phyloP scores from a whole-genome alignment of 345 rosid species.

The Eucalyptus erythrocorys region DNA sequence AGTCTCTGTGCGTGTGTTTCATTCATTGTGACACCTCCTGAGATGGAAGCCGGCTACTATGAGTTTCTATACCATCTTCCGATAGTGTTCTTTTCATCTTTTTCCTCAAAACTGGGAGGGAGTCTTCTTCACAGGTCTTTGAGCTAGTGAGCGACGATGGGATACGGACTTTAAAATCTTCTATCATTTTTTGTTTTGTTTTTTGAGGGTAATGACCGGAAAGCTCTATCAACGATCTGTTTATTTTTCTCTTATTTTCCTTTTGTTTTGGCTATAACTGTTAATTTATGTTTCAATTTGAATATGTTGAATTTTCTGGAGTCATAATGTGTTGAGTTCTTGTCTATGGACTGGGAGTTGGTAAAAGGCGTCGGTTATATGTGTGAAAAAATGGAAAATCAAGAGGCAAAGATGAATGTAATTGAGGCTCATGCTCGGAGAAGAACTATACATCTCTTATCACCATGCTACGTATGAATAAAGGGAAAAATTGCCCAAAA shows the following conservation, averaged over 20 bases:
- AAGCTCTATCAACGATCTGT: background rate
- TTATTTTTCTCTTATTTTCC: background rate
- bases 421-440: background rate
- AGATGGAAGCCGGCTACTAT: background rate
- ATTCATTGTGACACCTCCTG: background rate
- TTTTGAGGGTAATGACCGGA: background rate
- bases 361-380: background rate
- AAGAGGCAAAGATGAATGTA: background rate
- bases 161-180: background rate
- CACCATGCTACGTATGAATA: too few species aligned
- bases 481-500: too few species aligned
- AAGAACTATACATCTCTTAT: background rate
- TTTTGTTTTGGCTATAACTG: background rate
- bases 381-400: background rate
- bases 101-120: background rate
- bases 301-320: background rate
- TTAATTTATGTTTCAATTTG: background rate
- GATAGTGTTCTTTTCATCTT: background rate
- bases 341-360: background rate
- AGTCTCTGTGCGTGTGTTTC: background rate
- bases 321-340: background rate
- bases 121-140: background rate
- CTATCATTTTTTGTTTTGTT: too few species aligned
- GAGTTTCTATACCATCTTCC: background rate
- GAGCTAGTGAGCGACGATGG: background rate